Conservation (phyloP, 345 rosid species). For the Ceriops zippeliana region DNA sequence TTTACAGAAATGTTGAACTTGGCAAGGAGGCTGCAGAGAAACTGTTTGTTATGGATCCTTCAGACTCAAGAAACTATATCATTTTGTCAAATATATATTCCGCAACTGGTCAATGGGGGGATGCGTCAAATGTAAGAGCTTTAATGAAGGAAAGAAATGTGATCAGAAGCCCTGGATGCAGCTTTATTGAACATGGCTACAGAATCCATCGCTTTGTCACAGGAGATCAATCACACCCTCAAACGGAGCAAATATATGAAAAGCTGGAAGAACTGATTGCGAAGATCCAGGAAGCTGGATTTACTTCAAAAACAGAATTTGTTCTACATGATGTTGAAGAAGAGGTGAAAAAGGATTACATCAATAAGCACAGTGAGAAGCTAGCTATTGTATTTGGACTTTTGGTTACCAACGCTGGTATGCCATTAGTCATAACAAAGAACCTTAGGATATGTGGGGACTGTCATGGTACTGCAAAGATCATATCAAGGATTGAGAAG, state of each 20-base stretch:
- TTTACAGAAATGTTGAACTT: slow-evolving; percentile 39
- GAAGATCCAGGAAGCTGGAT: slow-evolving; percentile 46
- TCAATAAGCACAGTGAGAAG: slow-evolving; percentile 67
- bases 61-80: slow-evolving; percentile 60
- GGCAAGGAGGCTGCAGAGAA: slow-evolving; percentile 54
- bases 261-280: slow-evolving; percentile 45
- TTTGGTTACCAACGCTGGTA: slow-evolving; percentile 35
- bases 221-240: slow-evolving; percentile 63
- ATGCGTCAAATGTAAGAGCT: slow-evolving; percentile 49
- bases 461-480: slow-evolving; percentile 52
- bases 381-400: slow-evolving; percentile 72
- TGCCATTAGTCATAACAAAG: slow-evolving; percentile 54
- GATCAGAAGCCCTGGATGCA: slow-evolving; percentile 52
- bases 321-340: slow-evolving; percentile 70
- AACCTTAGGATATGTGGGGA: slow-evolving; percentile 71
- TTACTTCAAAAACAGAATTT: slow-evolving; percentile 48
- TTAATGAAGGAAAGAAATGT: slow-evolving; percentile 55
- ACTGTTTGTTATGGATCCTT: slow-evolving; percentile 52
- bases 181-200: slow-evolving; percentile 56
- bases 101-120: slow-evolving; percentile 57
- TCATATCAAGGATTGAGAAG: slow-evolving; percentile 50
- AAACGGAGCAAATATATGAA: slow-evolving; percentile 39
- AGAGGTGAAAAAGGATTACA: slow-evolving; percentile 57
- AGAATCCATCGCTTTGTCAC: slow-evolving; percentile 48
- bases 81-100: slow-evolving; percentile 65